Evolutionary conservation across 2,329 filamentous ascomycete genomes (phyloP), one percentile per base, ranked within the genome.

Genomic region (Pyrenochaeta sp.): DNA sequence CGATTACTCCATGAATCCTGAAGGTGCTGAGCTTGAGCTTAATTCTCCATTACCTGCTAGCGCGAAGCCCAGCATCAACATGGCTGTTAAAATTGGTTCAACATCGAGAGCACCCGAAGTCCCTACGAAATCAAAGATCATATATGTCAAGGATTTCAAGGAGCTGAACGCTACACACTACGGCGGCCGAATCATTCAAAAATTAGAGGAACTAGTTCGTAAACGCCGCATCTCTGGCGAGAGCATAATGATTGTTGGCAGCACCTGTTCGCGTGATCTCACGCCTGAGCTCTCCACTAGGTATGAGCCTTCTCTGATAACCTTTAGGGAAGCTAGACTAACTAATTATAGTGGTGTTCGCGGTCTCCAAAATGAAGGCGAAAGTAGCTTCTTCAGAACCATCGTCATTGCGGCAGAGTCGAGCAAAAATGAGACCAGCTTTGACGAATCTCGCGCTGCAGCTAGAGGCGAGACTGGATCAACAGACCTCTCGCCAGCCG

Each of bases 141-240:
- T 96, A 33, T 91, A 91, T 64, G 78, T 97, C 11, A 86, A 90
- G 69, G 91, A 98, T 71, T 90, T 92, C 67, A 87, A 90, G 47
- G 91, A 96, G 59, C 81, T 99, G 7, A 86, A 83, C 64, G 84
- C 85, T 68, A 88, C 90, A 0, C 74, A 83, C 5, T 87, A 91
- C 52, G 91, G 92, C 10, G 81, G 85, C 1, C 82, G 84, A 18
- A 84, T 98, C 29, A 77, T 97, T 7, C 79, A 82, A 35, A 86
- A 88, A 53, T 78, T 99, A 11, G 87, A 90, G 47, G 83, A 85
- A 42, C 81, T 90, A 6, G 85, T 96, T 21, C 88, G 93, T 64
- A 84, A 85, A 54, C 83, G 88, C 52, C 90, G 93, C 81, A 82
- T 83, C 48, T 82, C 85, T 33, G 92, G 92, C 4, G 84, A 87